Evolutionary conservation across 225 moss, liverwort and hornwort genomes (phyloP).

Genomic region (Physcomitrellopsis africana): DNA sequence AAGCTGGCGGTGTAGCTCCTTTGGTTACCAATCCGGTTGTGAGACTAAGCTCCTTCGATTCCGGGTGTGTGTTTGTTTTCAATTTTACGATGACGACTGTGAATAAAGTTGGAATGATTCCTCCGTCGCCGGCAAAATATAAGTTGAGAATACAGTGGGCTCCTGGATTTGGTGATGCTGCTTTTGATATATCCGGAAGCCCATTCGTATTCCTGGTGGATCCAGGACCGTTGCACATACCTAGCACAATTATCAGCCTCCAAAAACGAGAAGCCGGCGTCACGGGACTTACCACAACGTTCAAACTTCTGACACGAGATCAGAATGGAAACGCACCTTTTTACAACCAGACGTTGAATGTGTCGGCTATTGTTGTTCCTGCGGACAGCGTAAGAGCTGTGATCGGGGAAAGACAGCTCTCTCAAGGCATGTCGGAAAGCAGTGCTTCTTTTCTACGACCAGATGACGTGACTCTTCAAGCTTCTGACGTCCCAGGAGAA

Average conservation of each 20-base stretch:
- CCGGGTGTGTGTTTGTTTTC: constrained; percentile 34
- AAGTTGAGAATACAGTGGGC: constrained; percentile 22
- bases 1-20: constrained; percentile 38
- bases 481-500: constrained; percentile 6
- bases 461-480: background rate
- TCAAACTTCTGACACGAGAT: constrained; percentile 45
- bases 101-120: constrained; percentile 22
- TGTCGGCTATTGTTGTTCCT: constrained; percentile 29
- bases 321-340: constrained; percentile 52
- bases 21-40: constrained; percentile 29
- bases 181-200: constrained; percentile 26
- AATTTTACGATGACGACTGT: constrained; percentile 39
- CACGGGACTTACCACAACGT: constrained; percentile 49
- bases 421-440: background rate
- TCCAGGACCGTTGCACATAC: constrained; percentile 30
- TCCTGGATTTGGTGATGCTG: background rate
- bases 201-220: constrained; percentile 31
- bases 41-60: constrained; percentile 25
- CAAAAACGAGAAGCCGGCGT: constrained; percentile 30
- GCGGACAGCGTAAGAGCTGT: too few species aligned
- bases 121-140: constrained; percentile 13
- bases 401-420: background rate
- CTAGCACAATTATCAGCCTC: constrained; percentile 25
- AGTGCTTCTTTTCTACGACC: background rate
- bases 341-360: constrained; percentile 63